Evolutionary conservation across 2,329 filamentous ascomycete species (phyloP), one percentile per base, ranked within the genome.

Genomic region (Claviceps humidiphila): DNA sequence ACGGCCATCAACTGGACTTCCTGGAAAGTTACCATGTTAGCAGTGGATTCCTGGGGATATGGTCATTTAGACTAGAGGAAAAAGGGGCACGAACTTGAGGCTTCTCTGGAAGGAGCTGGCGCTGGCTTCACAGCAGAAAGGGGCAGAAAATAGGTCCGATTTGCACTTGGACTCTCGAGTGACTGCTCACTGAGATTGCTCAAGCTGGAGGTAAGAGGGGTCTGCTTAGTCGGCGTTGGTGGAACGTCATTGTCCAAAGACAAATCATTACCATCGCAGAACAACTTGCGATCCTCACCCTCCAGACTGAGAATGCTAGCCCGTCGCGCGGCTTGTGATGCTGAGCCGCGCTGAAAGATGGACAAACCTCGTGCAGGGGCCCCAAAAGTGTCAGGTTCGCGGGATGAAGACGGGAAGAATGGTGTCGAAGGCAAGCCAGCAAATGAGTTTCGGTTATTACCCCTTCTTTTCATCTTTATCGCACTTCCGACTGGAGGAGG

Each of bases 191-290:
- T 68, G 24, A 66, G 56, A 42, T 67, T 67, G 47, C 64, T 67
- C 40, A 70, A 59, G 56, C 67, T 76, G 60, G 67, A 70, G 42
- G 66, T 71, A 52, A 69, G 69, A 52, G 69, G 69, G 3, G 40
- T 71, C 58, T 81, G 81, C 67, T 95, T 97, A 0, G 93, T 97
- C 1, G 93, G 93, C 1, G 93, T 98, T 1, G 91, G 90, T n/a
- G 91, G 90, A 53, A 91, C 74, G 49, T 95, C 89, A 41, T 71
- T 75, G 34, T 68, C 64, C 50, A 64, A 51, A 8, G 59, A 53
- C 38, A 64, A 51, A 44, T 67, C 62, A 17, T 56, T 53, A 11
- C 43, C 58, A 14, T 69, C 66, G 22, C 58, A 63, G 54, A 69
- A 69, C 38, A 71, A 59, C 58, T 78, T 76, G 53, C 77, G 71